Conservation (phyloP, 2,329 filamentous ascomycete genomes). For the Diaporthe sp. region DNA sequence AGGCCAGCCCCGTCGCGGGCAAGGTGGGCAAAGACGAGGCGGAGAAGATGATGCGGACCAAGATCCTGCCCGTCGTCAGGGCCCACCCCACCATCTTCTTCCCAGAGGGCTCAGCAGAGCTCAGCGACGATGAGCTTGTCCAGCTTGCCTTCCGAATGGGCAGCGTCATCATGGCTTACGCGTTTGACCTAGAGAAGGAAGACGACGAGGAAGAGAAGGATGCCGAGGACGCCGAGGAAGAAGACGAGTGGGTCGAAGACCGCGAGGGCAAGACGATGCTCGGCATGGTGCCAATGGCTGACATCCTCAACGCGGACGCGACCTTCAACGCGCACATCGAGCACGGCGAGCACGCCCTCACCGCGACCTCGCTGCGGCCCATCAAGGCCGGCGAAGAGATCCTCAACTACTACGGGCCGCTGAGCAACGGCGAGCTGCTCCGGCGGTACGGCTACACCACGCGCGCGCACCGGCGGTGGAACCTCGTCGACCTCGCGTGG, state of each 20-base stretch:
- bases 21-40: conserved; percentile 84
- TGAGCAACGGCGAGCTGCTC: conserved; percentile 85
- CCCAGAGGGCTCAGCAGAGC: conserved; percentile 48
- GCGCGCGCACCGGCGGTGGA: conserved; percentile 79
- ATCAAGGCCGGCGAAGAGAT: conserved; percentile 82
- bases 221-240: conserved; percentile 70
- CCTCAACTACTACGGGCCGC: conserved; percentile 89
- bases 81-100: conserved; percentile 62
- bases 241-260: conserved; percentile 76
- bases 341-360: conserved; percentile 68
- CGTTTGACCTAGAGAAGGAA: conserved; percentile 80
- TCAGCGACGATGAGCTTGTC: conserved; percentile 61
- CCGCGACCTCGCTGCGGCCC: conserved; percentile 78
- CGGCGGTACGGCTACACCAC: conserved; percentile 92
- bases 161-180: conserved; percentile 92
- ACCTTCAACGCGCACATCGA: conserved; percentile 80
- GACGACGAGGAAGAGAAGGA: conserved; percentile 61
- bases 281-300: conserved; percentile 92
- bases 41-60: conserved; percentile 74
- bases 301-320: conserved; percentile 90
- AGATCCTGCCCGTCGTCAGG: conserved; percentile 66
- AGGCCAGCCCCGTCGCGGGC: conserved; percentile 80
- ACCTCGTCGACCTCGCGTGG: conserved; percentile 85
- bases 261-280: conserved; percentile 71
- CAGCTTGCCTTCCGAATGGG: conserved; percentile 82